Evolutionary conservation across 108 stramenopile genomes (phyloP).

Genomic region (Discostella pseudostelligera): DNA sequence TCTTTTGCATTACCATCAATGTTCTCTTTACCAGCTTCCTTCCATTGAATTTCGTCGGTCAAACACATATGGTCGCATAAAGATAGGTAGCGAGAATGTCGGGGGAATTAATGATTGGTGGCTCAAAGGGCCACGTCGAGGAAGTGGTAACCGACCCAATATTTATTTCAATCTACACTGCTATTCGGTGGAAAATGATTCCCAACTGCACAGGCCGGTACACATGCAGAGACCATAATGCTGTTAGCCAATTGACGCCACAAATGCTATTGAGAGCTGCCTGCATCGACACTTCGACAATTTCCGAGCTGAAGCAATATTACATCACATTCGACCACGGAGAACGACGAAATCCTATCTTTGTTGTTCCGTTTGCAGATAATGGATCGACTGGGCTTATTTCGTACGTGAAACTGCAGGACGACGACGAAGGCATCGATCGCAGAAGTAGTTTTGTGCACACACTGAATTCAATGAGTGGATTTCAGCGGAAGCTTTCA

Average conservation of each 20-base stretch:
- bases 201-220: conserved; percentile 57
- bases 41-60: not conserved
- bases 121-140: conserved; percentile 44
- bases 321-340: conserved; percentile 25
- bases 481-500: conserved; percentile 49
- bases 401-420: conserved; percentile 37
- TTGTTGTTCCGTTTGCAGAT: conserved; percentile 43
- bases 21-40: not conserved
- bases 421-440: conserved; percentile 4
- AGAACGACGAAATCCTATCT: conserved; percentile 35
- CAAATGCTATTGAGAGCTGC: conserved; percentile 24
- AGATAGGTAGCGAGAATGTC: not conserved
- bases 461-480: conserved; percentile 51
- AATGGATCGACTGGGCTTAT: conserved; percentile 41
- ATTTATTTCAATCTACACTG: conserved; percentile 39
- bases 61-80: not conserved
- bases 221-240: conserved; percentile 48
- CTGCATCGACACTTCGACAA: conserved; percentile 11
- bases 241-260: conserved; percentile 32
- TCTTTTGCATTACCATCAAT: not conserved
- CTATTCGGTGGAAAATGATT: conserved; percentile 51
- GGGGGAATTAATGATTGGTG: conserved; percentile 25
- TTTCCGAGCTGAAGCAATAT: conserved; percentile 19
- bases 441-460: conserved; percentile 38
- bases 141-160: conserved; percentile 38